phyloP scores from a whole-genome alignment of 2,329 filamentous ascomycete species.

The Fonsecaea multimorphosa region DNA sequence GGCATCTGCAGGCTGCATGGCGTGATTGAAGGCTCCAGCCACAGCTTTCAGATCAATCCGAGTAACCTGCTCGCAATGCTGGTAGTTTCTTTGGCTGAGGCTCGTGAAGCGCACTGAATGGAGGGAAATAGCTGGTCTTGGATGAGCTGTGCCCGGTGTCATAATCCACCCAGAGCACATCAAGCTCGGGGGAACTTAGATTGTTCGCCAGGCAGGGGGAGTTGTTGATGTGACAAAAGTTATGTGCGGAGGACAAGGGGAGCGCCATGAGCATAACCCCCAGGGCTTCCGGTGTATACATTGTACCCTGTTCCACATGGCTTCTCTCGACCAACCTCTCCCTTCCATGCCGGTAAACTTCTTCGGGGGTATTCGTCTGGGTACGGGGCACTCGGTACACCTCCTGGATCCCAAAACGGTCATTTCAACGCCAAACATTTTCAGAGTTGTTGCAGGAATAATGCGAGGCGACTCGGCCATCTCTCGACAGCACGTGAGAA shows the following conservation, averaged over 20 bases:
- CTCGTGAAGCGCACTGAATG: no score
- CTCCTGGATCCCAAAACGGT: neutral
- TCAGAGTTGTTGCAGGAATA: neutral
- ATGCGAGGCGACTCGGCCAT: neutral
- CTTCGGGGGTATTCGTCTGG: neutral
- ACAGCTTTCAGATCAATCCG: neutral
- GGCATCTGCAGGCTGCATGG: neutral
- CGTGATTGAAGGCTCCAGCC: neutral
- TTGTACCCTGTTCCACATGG: neutral
- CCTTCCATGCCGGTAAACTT: no score
- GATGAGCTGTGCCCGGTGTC: no score
- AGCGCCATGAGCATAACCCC: neutral
- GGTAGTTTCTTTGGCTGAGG: no score
- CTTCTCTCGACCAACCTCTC: neutral
- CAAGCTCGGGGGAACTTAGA: no score
- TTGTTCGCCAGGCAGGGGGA: neutral
- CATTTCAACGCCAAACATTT: neutral
- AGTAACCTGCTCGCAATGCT: neutral
- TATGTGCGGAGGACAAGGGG: neutral
- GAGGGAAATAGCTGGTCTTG: no score
- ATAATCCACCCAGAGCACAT: no score
- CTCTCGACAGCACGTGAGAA: neutral
- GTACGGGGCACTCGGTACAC: neutral
- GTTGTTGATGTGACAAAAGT: neutral
- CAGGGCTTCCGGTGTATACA: neutral